Evolutionary conservation across 257 asterid species (phyloP).

Genomic region (Penstemon barbatus): DNA sequence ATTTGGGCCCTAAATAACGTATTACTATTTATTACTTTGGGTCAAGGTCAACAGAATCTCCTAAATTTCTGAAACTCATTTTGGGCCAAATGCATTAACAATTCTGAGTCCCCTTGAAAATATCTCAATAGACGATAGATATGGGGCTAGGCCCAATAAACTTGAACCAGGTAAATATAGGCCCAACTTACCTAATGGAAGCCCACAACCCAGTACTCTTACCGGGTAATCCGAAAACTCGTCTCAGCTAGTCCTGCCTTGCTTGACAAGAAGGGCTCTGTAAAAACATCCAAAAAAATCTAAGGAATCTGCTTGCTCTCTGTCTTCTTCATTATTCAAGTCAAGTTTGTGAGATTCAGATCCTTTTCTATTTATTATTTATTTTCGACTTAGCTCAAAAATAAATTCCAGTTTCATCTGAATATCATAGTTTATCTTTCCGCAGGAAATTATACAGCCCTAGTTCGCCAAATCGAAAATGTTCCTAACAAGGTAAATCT

Average conservation of each 20-base stretch:
- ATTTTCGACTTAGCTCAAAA: no score
- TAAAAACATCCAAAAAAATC: not conserved
- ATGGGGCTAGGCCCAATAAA: no score
- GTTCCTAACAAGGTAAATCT: conserved; percentile 75
- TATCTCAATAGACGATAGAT: no score
- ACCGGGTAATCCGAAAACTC: conserved; percentile 22
- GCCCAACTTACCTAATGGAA: no score
- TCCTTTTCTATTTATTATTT: conserved; percentile 19
- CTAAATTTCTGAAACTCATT: no score
- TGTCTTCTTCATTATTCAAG: not conserved
- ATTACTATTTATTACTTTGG: no score
- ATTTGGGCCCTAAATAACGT: no score
- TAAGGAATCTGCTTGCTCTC: not conserved
- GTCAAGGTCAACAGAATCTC: no score
- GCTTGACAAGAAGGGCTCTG: conserved; percentile 36
- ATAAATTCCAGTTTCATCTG: conserved; percentile 12
- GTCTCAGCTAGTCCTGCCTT: conserved; percentile 29
- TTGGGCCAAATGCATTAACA: no score
- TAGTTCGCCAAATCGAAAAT: conserved; percentile 39
- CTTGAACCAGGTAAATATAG: no score
- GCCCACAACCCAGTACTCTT: no score
- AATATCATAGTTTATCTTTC: not conserved
- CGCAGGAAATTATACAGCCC: conserved; percentile 36
- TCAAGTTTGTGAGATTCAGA: conserved; percentile 33
- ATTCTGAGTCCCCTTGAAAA: no score